These are phyloP conservation scores for Aspergillus glaucus DNA, from an alignment of 2,329 filamentous ascomycete species.

Conservation along the genomic window DNA sequence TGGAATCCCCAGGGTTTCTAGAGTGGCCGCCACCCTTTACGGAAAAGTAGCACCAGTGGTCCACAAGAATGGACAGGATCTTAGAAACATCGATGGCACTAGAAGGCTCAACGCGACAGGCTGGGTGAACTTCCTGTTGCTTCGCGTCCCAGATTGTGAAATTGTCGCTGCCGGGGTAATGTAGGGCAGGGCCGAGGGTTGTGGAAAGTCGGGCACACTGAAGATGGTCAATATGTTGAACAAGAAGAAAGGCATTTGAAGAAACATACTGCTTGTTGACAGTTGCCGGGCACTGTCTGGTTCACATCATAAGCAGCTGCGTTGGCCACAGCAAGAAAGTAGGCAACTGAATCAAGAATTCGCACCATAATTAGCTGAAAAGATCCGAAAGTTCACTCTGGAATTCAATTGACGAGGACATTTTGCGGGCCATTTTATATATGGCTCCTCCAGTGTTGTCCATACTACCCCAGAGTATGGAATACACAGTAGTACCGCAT, in stretches of 20 bases:
- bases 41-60: slow-evolving; percentile 12
- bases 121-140: slow-evolving; percentile 11
- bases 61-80: slow-evolving; percentile 10
- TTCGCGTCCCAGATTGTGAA: slow-evolving; percentile 14
- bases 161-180: slow-evolving; percentile 2
- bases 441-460: neutral
- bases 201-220: neutral
- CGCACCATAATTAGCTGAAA: neutral
- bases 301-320: neutral
- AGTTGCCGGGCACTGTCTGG: neutral
- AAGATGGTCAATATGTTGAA: neutral
- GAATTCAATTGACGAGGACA: neutral
- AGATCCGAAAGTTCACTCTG: neutral
- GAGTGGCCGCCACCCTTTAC: neutral
- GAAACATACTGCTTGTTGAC: neutral
- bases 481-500: neutral
- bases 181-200: slow-evolving; percentile 1
- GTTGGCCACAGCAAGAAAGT: neutral
- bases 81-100: slow-evolving; percentile 10
- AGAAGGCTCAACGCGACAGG: slow-evolving; percentile 13
- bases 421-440: neutral
- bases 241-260: neutral
- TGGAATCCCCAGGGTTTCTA: neutral
- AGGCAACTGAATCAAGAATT: neutral
- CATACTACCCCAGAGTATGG: neutral